Conservation (phyloP, 495 filamentous ascomycete genomes). For the Podospora pseudocomata region DNA sequence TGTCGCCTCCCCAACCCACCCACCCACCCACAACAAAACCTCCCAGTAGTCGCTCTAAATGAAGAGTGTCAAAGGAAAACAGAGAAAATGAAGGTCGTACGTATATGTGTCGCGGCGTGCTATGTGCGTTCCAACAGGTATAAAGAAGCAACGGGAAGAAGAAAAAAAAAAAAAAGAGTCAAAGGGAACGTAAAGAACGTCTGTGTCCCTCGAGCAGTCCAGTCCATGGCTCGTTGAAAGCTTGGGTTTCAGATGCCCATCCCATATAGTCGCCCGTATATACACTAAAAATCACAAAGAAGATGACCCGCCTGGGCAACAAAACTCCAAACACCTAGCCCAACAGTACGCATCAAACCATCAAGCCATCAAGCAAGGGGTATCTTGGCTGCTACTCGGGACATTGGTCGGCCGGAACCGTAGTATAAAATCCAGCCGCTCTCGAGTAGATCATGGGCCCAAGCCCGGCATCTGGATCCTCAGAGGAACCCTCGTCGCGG, state of each 20-base stretch:
- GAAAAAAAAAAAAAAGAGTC: neutral
- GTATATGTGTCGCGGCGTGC: neutral
- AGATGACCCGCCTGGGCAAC: neutral
- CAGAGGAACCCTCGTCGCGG: conserved; percentile 21
- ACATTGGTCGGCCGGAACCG: neutral
- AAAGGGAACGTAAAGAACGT: conserved; percentile 3
- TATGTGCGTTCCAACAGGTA: neutral
- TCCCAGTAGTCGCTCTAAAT: neutral
- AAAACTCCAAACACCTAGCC: conserved; percentile 9
- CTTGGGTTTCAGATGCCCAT: neutral
- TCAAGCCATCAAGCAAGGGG: neutral
- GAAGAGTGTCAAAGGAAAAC: neutral
- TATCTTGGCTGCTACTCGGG: neutral
- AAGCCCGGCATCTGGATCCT: conserved; percentile 14
- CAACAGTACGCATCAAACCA: conserved; percentile 4
- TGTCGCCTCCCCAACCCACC: neutral
- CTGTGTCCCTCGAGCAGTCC: conserved; percentile 3
- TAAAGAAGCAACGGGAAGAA: neutral
- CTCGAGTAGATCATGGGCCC: conserved; percentile 20
- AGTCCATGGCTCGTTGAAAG: neutral
- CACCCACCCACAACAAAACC: neutral
- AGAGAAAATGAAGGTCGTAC: neutral
- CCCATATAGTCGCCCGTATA: conserved; percentile 5
- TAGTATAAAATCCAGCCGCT: conserved; percentile 19
- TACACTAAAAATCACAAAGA: neutral